These are phyloP conservation scores for Xylona heveae DNA, from an alignment of 495 filamentous ascomycete genomes.

Conservation along the genomic window DNA sequence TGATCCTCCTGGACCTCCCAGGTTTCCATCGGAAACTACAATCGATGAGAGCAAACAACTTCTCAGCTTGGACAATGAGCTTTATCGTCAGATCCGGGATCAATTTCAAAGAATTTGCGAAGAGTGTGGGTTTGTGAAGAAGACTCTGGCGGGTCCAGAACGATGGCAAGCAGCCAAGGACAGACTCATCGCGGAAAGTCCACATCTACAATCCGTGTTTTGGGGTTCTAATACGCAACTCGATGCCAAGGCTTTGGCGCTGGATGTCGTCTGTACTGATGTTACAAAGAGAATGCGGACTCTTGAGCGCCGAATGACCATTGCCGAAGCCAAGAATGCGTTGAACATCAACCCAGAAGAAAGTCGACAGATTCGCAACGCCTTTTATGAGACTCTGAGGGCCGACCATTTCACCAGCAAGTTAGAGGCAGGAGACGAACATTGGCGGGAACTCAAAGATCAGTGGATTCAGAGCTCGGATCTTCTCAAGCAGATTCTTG, in stretches of 20 bases:
- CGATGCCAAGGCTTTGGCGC: slow-evolving; percentile 36
- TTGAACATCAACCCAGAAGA: slow-evolving; percentile 53
- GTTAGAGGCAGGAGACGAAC: slow-evolving; percentile 44
- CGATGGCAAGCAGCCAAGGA: slow-evolving; percentile 54
- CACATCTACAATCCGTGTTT: slow-evolving; percentile 46
- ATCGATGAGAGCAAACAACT: slow-evolving; percentile 58
- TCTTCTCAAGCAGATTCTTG: slow-evolving; percentile 33
- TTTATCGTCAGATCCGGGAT: slow-evolving; percentile 40
- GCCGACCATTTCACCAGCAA: slow-evolving; percentile 54
- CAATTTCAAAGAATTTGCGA: slow-evolving; percentile 51
- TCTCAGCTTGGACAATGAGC: slow-evolving; percentile 36
- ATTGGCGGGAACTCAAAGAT: slow-evolving; percentile 48
- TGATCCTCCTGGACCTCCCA: slow-evolving; percentile 51
- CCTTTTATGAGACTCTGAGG: slow-evolving; percentile 45
- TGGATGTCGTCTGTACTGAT: slow-evolving; percentile 64
- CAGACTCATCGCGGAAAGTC: slow-evolving; percentile 38
- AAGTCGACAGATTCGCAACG: slow-evolving; percentile 38
- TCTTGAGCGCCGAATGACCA: slow-evolving; percentile 35
- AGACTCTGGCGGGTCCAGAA: slow-evolving; percentile 49
- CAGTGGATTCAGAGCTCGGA: slow-evolving; percentile 41
- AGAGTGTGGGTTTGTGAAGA: slow-evolving; percentile 43
- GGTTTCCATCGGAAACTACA: slow-evolving; percentile 65
- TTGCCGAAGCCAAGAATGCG: slow-evolving; percentile 50
- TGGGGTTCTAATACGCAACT: slow-evolving; percentile 25
- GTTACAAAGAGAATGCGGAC: slow-evolving; percentile 63